Base-by-base conservation (phyloP, 75 land plant species). In the Pinus tabuliformis region DNA sequence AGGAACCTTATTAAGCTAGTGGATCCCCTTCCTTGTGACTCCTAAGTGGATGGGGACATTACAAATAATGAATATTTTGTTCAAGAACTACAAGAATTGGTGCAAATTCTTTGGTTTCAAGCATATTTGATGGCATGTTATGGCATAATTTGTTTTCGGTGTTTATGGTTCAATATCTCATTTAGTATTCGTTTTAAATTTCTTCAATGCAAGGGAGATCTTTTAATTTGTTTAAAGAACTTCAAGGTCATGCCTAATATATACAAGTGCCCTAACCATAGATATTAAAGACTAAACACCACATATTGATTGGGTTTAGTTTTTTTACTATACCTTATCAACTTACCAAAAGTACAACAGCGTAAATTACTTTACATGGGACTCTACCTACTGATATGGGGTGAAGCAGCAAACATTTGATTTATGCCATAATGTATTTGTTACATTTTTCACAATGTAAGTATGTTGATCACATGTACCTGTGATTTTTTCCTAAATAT, bases 341-440 rank as follows among this genome's bases (percentile, higher is more conserved):
- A 95, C 75, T 81, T 90, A 21, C 91, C 95, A 59, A 84, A 87
- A 73, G 86, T 83, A 4, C 96, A 91, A 42, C 96, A 93, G 63
- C 83, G 91, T 49, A 93, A 89, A 80, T 75, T 93, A 15, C 86
- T 95, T 12, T 95, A 93, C 80, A 91, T 91, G 98, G 92, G 92
- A 16, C 81, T 95, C 16, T 93, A 85, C 75, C 98, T 97, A 68
- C 93, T 95, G 39, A 90, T 97, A 18, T 97, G 99, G 99, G 99
- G 99, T 59, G 99, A 97, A 80, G 98, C 96, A 77, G 91, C 98
- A 8, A 97, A 95, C 83, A 77, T 18, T 88, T 94, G 26, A 11
- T 97, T 97, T 78, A 95, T 97, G 98, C 98, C 95, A 62, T 98
- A 97, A 80, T 97, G 95, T 75, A 81, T 97, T 30, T 92, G 96